phyloP scores from a whole-genome alignment of 768 basidiomycete genomes.

The Termitomyces sp. region DNA sequence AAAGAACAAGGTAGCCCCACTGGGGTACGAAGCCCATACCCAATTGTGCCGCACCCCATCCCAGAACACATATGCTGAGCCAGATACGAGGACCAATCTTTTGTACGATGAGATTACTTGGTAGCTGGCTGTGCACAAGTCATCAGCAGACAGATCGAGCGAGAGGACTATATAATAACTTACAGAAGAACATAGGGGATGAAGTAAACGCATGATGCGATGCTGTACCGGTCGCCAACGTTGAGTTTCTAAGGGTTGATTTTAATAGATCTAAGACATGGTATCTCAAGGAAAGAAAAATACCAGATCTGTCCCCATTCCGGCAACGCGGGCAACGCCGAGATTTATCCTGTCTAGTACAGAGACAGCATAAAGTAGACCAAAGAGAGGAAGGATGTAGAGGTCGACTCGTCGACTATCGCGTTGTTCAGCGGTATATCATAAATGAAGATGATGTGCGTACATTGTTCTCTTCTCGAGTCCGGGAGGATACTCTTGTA shows the following conservation, averaged over 20 bases:
- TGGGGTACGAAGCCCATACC: slow-evolving; percentile 36
- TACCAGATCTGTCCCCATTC: slow-evolving; percentile 30
- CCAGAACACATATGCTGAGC: slow-evolving; percentile 30
- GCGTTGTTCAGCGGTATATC: neutral
- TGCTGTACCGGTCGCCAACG: slow-evolving; percentile 30
- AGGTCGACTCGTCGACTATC: slow-evolving; percentile 23
- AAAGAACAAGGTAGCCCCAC: slow-evolving; percentile 32
- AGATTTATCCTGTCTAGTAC: slow-evolving; percentile 29
- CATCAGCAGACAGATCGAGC: neutral
- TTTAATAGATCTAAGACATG: neutral
- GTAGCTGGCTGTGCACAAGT: slow-evolving; percentile 29
- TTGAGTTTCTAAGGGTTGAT: slow-evolving; percentile 18
- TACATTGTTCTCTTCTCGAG: neutral
- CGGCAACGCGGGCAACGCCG: slow-evolving; percentile 26
- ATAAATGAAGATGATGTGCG: neutral
- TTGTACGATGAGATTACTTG: slow-evolving; percentile 35
- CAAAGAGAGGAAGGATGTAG: slow-evolving; percentile 28
- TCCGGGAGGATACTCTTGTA: neutral
- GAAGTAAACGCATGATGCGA: slow-evolving; percentile 35
- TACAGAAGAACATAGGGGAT: slow-evolving; percentile 38
- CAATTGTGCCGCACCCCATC: slow-evolving; percentile 37
- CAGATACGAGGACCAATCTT: slow-evolving; percentile 34
- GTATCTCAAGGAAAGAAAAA: neutral
- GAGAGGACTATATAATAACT: slow-evolving; percentile 3
- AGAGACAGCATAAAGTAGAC: slow-evolving; percentile 26